Conservation (phyloP, 331 rosid genomes). For the Acacia concinna region DNA sequence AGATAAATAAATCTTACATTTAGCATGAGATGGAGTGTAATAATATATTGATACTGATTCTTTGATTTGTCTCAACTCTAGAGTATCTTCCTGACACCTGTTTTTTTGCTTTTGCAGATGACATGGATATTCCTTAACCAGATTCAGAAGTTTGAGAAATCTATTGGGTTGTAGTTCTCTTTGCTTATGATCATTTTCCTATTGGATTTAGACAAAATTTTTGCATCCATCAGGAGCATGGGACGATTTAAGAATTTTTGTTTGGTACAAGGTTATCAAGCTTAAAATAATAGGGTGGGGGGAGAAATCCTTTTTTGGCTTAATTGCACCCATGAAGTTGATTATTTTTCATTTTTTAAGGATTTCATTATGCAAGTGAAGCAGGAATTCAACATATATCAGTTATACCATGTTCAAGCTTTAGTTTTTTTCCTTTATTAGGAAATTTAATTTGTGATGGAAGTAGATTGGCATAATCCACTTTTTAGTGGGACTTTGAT, state of each 20-base stretch:
- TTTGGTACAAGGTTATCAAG: neutral
- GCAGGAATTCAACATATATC: neutral
- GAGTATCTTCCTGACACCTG: slow-evolving; percentile 21
- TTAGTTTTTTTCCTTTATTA: neutral
- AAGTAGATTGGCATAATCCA: neutral
- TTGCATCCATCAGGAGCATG: neutral
- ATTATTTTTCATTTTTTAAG: neutral
- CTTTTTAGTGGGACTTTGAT: neutral
- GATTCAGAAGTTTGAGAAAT: slow-evolving; percentile 69
- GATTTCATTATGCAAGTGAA: neutral
- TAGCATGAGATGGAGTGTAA: neutral
- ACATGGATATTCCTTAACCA: slow-evolving; percentile 96
- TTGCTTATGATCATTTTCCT: neutral
- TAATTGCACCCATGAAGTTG: neutral
- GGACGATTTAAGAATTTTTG: neutral
- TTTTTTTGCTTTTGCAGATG: slow-evolving; percentile 63
- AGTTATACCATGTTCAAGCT: neutral
- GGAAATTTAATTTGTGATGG: neutral
- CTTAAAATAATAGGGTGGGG: neutral
- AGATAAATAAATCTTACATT: too few relatives aligned
- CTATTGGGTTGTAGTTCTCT: slow-evolving; percentile 54
- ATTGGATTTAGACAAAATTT: neutral
- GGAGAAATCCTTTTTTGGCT: neutral
- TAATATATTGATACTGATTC: neutral
- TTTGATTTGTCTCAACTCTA: neutral